Evolutionary conservation across 192 early-diverging fungal species (phyloP), one percentile per base, ranked within the genome.

Genomic region (Backusella macrospora): DNA sequence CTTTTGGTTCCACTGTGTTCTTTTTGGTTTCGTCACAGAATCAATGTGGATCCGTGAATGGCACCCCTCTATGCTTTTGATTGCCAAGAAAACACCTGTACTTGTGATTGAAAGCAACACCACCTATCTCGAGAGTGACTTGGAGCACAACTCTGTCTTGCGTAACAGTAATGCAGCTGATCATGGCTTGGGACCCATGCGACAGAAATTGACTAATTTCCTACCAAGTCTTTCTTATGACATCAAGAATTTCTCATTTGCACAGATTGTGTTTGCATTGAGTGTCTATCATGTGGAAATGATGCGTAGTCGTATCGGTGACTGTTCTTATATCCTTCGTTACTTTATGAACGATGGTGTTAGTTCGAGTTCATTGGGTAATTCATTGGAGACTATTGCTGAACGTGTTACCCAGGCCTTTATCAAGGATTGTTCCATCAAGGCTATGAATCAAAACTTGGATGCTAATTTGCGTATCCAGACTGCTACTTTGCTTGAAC

Each of bases 321-420:
- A 89, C 79, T 92, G 89, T 68, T 87, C 87, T 3, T 87, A 89
- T 55, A 87, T 96, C 47, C 80, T 94, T 40, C 84, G 86, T 62
- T 98, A 98, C 75, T 91, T 98, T 72, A 83, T 87, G 80, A 96
- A 98, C 74, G 87, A 94, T 40, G 92, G 95, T 16, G 90, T 96
- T 52, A 92, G 92, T 72, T 84, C 88, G 43, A 93, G 91, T 16
- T 87, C 88, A 7, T 78, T 96, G 42, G 90, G 92, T 45, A 83
- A 83, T 1, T 87, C 92, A 14, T 80, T 99, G 45, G 93, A 96
- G 73, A 82, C 83, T 29, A 92, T 98, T 71, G 93, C 89, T 12
- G 91, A 93, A 23, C 47, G 75, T 67, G 88, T 87, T 9, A 80
- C 80, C 63, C 64, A 77, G 7, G 81, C 79, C 10, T 89, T 89